Conservation (phyloP, 805 yeast species). For the Wickerhamiella galacta region DNA sequence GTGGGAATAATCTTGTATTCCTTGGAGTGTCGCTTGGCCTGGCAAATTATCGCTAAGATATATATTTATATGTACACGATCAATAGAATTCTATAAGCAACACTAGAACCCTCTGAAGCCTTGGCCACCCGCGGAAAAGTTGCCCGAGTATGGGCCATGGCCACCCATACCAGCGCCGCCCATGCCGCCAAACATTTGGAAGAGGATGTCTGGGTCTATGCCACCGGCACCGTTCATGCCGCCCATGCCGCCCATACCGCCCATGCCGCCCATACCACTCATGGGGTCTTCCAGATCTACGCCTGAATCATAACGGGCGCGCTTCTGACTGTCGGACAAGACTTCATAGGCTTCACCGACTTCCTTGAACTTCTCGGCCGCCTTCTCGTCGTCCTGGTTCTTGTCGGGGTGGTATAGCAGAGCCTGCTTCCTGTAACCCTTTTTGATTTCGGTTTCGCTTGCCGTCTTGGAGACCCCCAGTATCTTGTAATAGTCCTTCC, state of each 20-base stretch:
- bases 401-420: conserved; percentile 68
- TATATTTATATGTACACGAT: background rate
- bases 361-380: conserved; percentile 90
- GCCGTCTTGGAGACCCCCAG: conserved; percentile 37
- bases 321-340: conserved; percentile 70
- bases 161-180: conserved; percentile 9
- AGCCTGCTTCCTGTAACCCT: conserved; percentile 61
- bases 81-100: too few relatives aligned
- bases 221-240: conserved; percentile 34
- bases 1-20: too few relatives aligned
- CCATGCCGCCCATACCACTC: conserved; percentile 42
- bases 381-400: conserved; percentile 45
- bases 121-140: conserved; percentile 8
- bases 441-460: conserved; percentile 42
- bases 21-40: background rate
- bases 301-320: conserved; percentile 74
- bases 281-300: conserved; percentile 40
- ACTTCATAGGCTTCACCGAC: conserved; percentile 75
- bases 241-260: conserved; percentile 42
- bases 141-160: too few relatives aligned
- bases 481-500: conserved; percentile 43
- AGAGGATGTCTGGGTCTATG: conserved; percentile 23
- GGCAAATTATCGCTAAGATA: background rate
- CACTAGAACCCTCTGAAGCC: conserved; percentile 3
- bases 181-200: conserved; percentile 26